Percentiles rank a stretch among this genome's conserved stretches.
Conservation (phyloP, 2,329 filamentous ascomycete species). For the Fusarium heterosporum region DNA sequence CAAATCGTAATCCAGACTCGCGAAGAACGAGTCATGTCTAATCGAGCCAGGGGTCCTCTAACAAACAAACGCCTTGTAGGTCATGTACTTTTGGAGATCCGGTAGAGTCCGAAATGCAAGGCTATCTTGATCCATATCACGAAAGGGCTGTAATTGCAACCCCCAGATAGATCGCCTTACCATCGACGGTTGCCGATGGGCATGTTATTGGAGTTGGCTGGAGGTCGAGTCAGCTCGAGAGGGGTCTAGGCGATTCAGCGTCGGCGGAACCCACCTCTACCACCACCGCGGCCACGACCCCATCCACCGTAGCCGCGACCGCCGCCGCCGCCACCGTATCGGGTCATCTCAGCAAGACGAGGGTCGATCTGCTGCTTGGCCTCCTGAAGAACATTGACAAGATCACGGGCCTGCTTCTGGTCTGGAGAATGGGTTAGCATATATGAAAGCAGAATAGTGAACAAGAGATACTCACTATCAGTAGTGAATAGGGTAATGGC, state of each 20-base stretch:
- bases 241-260: slow-evolving; percentile 49
- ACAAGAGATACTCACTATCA: slow-evolving; percentile 83
- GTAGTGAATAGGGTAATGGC: slow-evolving; percentile 99
- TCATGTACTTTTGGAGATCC: slow-evolving; percentile 46
- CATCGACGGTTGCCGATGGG: slow-evolving; percentile 64
- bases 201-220: slow-evolving; percentile 63
- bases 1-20: slow-evolving; percentile 47
- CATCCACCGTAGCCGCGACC: slow-evolving; percentile 79
- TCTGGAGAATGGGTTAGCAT: slow-evolving; percentile 66
- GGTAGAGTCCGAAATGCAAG: slow-evolving; percentile 33
- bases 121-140: slow-evolving; percentile 30
- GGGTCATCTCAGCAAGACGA: slow-evolving; percentile 93
- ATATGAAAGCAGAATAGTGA: neutral
- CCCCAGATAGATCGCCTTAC: slow-evolving; percentile 53
- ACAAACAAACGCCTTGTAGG: slow-evolving; percentile 48
- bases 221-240: slow-evolving; percentile 52
- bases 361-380: slow-evolving; percentile 99
- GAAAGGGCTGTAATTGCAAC: slow-evolving; percentile 11
- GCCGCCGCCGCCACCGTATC: slow-evolving; percentile 87
- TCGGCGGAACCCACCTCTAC: slow-evolving; percentile 61
- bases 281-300: slow-evolving; percentile 71
- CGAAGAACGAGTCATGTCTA: slow-evolving; percentile 45
- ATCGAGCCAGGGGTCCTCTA: slow-evolving; percentile 46
- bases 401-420: slow-evolving; percentile 95
- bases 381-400: slow-evolving; percentile 91